Base-by-base conservation (phyloP, 129 eudicot species). In the Logfia minima region DNA sequence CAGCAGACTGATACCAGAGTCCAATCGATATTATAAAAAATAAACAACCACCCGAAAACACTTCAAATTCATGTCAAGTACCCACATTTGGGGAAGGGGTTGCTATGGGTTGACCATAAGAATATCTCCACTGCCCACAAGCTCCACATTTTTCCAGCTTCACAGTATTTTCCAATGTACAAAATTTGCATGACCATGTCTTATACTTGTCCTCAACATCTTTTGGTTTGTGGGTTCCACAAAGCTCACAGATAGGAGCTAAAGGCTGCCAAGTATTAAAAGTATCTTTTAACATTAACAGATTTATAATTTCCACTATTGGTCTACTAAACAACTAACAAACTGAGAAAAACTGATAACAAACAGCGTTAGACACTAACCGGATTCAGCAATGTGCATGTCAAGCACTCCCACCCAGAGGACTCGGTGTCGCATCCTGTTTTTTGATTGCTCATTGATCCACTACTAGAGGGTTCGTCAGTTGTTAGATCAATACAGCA, bases 61-160 rank as follows among this genome's bases (percentile, higher is more conserved):
- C n/a, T 48, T 48, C 18, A 11, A 24, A 62, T 24, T 4, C 73
- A 78, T 75, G 63, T 85, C 82, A 93, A 45, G 98, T 93, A 29
- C 98, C 96, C 48, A 81, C 86, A 83, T 86, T 85, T 62, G 93
- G 91, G 9, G 92, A 83, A 29, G 85, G 74, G 66, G 87, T 68
- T 52, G 90, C 88, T 56, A 88, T 73, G 18, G 99, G 88, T 18
- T 94, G 82, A 35, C 99, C 99, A 75, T 77, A 77, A 45, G 99
- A 95, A 84, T 91, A 95, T 87, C 96, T 95, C 99, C 97, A 92
- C 60, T 87, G 83, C 58, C 82, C 93, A 82, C 99, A 95, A 53
- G 93, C 97, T 62, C 53, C 77, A 66, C 99, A 95, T 79, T 86
- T 88, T 21, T 91, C 96, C 74, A 86, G 21, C 79, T 84, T 83